Evolutionary conservation across 306 rosid species (phyloP).

Genomic region (Ormosia semicastrata): DNA sequence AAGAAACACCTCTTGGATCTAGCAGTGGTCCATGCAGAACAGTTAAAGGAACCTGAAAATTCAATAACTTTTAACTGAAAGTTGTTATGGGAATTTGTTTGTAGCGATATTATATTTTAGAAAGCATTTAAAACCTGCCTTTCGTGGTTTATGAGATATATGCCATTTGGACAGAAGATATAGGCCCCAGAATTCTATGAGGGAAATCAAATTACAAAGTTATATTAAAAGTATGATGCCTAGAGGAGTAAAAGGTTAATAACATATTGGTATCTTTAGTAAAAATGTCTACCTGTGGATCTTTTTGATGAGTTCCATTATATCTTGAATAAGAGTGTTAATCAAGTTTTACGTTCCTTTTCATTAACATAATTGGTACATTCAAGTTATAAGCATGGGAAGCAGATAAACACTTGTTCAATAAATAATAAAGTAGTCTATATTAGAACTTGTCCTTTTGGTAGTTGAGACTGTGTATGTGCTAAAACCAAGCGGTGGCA

Average conservation of each 20-base stretch:
- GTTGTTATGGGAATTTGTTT: background rate
- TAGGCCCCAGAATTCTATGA: slow-evolving; percentile 56
- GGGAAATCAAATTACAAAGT: too few species aligned
- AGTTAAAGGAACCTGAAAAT: too few species aligned
- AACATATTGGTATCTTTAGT: slow-evolving; percentile 6
- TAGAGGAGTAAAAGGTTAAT: too few species aligned
- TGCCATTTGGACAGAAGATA: slow-evolving; percentile 55
- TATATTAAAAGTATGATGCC: too few species aligned
- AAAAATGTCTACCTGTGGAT: slow-evolving; percentile 31
- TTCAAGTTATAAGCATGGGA: slow-evolving; percentile 10
- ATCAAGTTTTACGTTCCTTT: background rate
- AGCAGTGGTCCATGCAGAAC: too few species aligned
- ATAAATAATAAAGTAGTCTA: slow-evolving; percentile 11
- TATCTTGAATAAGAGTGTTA: slow-evolving; percentile 43
- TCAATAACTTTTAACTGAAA: too few species aligned
- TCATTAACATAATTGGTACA: too few species aligned
- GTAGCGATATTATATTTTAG: background rate
- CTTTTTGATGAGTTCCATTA: slow-evolving; percentile 46
- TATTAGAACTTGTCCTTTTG: slow-evolving; percentile 37
- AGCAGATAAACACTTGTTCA: background rate
- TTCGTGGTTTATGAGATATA: slow-evolving; percentile 37
- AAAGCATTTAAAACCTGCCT: slow-evolving; percentile 37
- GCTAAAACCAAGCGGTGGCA: slow-evolving; percentile 90
- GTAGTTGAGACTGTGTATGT: slow-evolving; percentile 61
- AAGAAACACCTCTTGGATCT: too few species aligned